Base-by-base conservation (phyloP, 2,329 filamentous ascomycete species). In the Fusarium sp. region DNA sequence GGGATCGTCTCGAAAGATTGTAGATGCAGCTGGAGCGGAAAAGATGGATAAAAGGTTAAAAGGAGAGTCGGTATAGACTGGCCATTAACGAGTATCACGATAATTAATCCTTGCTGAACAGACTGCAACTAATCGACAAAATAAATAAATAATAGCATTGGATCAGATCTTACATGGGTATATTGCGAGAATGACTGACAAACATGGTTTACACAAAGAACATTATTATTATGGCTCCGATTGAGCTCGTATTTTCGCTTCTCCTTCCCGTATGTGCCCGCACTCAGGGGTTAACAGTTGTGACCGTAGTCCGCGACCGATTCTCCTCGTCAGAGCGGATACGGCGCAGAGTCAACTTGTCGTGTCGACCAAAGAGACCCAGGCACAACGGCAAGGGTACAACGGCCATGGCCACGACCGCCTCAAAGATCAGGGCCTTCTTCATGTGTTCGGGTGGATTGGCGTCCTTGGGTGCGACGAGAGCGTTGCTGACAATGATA, bases 401-500 rank as follows among this genome's bases (percentile, higher is more conserved):
- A 11, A 89, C 89, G 9, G 86, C 88, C 63, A 92, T 80, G 0
- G 91, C 90, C 11, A 98, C 67, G 3, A 94, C 91, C 2, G 93
- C 93, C 75, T 95, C 89, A 79, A 98, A 97, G 24, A 97, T 87
- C 70, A 98, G 85, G 1, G 93, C 90, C 24, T 88, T 86, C 76
- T 88, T 89, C 93, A 98, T 95, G 79, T 95, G 93, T 20, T 83
- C 82, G 0, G 92, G 92, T 16, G 93, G 93, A 38, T 83, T 77
- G 1, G 85, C 90, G 18, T 84, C 80, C 11, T 80, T 78, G 0
- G 85, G 86, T 1, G 84, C 89, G 73, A 90, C 89, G 71, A 98
- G 86, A 20, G 92, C 93, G 80, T 95, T 92, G 84, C 94, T 93
- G 66, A 96, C 84, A 34, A 99, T 84, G 77, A 98, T 93, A 79